A percentile compares a stretch with the other conserved stretches of the same genome.
phyloP scores from a whole-genome alignment of 129 eudicot species.

The sunflower (Helianthus annuus) region HanXRQr2.0-SUNRISE NC_035441.2:85895739-85896238 shows the following conservation, averaged over 20 bases:
- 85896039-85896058: constrained; percentile 77
- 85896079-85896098: constrained; percentile 79
- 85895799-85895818: constrained; percentile 78
- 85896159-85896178: constrained; percentile 13
- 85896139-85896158: constrained; percentile 80
- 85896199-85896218: constrained; percentile 14
- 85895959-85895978: constrained; percentile 76
- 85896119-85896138: constrained; percentile 99
- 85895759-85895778: constrained; percentile 64
- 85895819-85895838: constrained; percentile 36
- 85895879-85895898: no score
- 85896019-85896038: constrained; percentile 57
- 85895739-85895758: constrained; percentile 88
- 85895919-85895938: neutral
- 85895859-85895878: neutral
- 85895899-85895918: no score
- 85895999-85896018: constrained; percentile 83
- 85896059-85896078: constrained; percentile 63
- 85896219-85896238: constrained; percentile 25
- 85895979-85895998: constrained; percentile 78
- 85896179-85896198: neutral
- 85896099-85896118: constrained; percentile 73
- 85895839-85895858: constrained; percentile 1
- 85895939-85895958: constrained; percentile 44
- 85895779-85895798: constrained; percentile 55